Evolutionary conservation across 202 grass and related monocot genomes (phyloP).

Genomic region (Schoenoplectus triqueter): DNA sequence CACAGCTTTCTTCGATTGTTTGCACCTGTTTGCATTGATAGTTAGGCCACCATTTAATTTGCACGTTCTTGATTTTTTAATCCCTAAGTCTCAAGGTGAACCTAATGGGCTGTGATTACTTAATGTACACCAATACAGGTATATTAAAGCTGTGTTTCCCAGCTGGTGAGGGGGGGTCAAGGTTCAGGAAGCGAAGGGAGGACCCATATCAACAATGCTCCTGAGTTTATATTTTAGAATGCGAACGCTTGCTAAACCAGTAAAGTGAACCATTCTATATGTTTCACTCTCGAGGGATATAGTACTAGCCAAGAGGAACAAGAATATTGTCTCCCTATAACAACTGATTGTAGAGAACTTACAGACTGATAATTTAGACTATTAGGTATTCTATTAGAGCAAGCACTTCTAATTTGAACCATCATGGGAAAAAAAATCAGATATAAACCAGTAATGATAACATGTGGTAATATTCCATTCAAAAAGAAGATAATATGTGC

Average conservation of each 20-base stretch:
- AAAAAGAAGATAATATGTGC: too few relatives aligned
- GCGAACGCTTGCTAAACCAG: not conserved
- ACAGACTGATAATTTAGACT: conserved; percentile 2
- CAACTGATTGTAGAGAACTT: not conserved
- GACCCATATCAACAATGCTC: conserved; percentile 6
- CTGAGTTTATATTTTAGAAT: conserved; percentile 2
- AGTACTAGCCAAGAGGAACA: conserved; percentile 14
- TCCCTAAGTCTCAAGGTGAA: not conserved
- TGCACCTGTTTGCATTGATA: conserved; percentile 65
- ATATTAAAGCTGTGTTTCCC: not conserved
- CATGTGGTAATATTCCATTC: not conserved
- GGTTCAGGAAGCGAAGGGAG: not conserved
- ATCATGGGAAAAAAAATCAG: not conserved
- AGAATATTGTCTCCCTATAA: not conserved
- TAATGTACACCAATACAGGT: not conserved
- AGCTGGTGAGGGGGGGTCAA: not conserved
- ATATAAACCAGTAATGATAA: conserved; percentile 6
- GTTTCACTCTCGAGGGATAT: conserved; percentile 13
- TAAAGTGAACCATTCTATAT: not conserved
- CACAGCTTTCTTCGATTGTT: conserved; percentile 85
- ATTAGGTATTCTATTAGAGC: not conserved
- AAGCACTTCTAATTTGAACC: not conserved
- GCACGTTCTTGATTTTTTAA: not conserved
- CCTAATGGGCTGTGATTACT: not conserved
- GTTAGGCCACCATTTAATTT: conserved; percentile 1